Evolutionary conservation across 169 alveolate species (phyloP).

Genomic region (Fabrea salina): DNA sequence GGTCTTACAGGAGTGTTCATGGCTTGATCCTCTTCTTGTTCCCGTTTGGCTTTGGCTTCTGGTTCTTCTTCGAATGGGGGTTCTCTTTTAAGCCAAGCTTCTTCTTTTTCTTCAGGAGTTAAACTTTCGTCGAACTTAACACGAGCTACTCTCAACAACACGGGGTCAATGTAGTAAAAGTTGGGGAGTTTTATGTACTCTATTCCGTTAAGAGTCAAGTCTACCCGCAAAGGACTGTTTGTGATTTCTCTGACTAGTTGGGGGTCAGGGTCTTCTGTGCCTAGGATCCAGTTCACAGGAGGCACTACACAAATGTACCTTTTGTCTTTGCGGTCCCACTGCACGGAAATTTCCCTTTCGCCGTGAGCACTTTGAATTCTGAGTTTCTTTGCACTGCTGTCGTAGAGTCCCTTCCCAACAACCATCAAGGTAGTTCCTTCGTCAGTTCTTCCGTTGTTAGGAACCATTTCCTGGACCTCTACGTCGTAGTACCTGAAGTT

Average conservation of each 20-base stretch:
- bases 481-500: constrained; percentile 78
- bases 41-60: constrained; percentile 35
- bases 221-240: constrained; percentile 51
- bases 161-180: constrained; percentile 68
- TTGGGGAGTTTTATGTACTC: constrained; percentile 77
- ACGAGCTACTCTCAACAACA: constrained; percentile 50
- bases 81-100: constrained; percentile 55
- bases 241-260: constrained; percentile 39
- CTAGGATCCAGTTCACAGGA: constrained; percentile 65
- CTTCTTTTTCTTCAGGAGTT: constrained; percentile 44
- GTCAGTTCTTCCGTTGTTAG: constrained; percentile 72
- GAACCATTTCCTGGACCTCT: constrained; percentile 66
- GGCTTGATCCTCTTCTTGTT: constrained; percentile 60
- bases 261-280: constrained; percentile 63
- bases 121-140: constrained; percentile 48
- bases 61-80: constrained; percentile 52
- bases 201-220: constrained; percentile 70
- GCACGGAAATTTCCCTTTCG: constrained; percentile 74
- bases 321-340: constrained; percentile 79
- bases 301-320: constrained; percentile 72
- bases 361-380: constrained; percentile 67
- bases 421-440: constrained; percentile 74
- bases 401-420: constrained; percentile 83
- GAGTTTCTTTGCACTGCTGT: constrained; percentile 71
- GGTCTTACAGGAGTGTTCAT: constrained; percentile 50